Conservation (phyloP, 2,329 filamentous ascomycete species). For the Cladosporium sp. region DNA sequence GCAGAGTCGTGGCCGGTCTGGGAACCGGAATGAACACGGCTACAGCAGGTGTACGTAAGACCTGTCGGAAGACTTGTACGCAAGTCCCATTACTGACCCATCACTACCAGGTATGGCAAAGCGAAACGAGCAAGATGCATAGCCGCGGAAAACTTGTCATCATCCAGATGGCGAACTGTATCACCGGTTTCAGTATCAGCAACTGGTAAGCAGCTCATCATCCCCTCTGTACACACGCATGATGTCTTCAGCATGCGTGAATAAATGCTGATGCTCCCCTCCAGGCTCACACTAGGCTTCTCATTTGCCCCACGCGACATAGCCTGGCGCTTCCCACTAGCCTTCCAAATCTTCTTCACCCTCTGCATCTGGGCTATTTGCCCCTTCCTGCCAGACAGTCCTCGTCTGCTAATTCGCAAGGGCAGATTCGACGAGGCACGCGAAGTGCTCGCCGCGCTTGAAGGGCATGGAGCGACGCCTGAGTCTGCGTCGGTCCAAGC, state of each 20-base stretch:
- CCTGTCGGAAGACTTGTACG: too few species aligned
- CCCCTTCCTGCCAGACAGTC: conserved; percentile 36
- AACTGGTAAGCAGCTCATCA: conserved; percentile 35
- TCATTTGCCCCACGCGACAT: conserved; percentile 38
- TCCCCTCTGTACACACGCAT: too few species aligned
- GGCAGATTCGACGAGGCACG: conserved; percentile 49
- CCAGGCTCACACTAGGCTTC: conserved; percentile 41
- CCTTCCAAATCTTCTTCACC: conserved; percentile 54
- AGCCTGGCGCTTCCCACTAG: conserved; percentile 52
- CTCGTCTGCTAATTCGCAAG: conserved; percentile 47
- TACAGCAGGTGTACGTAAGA: conserved; percentile 35
- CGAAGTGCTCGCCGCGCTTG: conserved; percentile 41
- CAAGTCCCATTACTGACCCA: too few species aligned
- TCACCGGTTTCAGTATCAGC: conserved; percentile 47
- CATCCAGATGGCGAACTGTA: conserved; percentile 49
- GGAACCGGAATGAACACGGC: conserved; percentile 49
- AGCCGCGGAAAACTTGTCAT: conserved; percentile 48
- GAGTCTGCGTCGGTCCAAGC: conserved; percentile 37
- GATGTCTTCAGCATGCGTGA: not conserved
- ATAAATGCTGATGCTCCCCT: not conserved
- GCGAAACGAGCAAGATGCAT: conserved; percentile 47
- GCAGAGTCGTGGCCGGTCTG: conserved; percentile 43
- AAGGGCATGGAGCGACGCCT: conserved; percentile 43
- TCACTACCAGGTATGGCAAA: conserved; percentile 38
- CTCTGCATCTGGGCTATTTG: conserved; percentile 36